Conservation (phyloP, 129 eudicot genomes). For the Flaveria brownii region DNA sequence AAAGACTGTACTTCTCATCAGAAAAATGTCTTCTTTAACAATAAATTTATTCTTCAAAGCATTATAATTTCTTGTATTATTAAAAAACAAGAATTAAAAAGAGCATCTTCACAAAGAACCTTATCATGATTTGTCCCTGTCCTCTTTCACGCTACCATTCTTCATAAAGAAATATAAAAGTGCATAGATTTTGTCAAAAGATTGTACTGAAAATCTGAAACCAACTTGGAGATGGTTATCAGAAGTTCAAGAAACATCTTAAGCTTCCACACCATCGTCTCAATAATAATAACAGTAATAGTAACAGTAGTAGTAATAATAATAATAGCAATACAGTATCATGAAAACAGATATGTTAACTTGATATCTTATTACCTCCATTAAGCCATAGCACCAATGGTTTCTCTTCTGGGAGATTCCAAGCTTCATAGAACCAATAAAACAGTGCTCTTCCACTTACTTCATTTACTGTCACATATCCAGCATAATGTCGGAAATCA, state of each 20-base stretch:
- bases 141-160: slow-evolving; percentile 26
- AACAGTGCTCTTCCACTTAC: slow-evolving; percentile 69
- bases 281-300: neutral
- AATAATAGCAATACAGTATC: too few species aligned
- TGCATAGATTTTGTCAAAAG: slow-evolving; percentile 31
- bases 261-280: neutral
- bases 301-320: too few species aligned
- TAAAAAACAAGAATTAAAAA: slow-evolving; percentile 18
- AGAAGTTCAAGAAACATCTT: neutral
- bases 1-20: slow-evolving; percentile 11
- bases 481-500: slow-evolving; percentile 74
- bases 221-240: neutral
- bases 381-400: slow-evolving; percentile 91
- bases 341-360: neutral
- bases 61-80: slow-evolving; percentile 21
- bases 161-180: slow-evolving; percentile 25
- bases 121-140: slow-evolving; percentile 17
- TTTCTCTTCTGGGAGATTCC: slow-evolving; percentile 59
- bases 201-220: slow-evolving; percentile 34
- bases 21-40: slow-evolving; percentile 10
- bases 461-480: slow-evolving; percentile 77
- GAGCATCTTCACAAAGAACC: slow-evolving; percentile 34
- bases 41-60: slow-evolving; percentile 20
- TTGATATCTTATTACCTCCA: slow-evolving; percentile 62
- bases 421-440: slow-evolving; percentile 90